phyloP scores from a whole-genome alignment of 805 yeast species.

The Jamesozyma gamospora region DNA sequence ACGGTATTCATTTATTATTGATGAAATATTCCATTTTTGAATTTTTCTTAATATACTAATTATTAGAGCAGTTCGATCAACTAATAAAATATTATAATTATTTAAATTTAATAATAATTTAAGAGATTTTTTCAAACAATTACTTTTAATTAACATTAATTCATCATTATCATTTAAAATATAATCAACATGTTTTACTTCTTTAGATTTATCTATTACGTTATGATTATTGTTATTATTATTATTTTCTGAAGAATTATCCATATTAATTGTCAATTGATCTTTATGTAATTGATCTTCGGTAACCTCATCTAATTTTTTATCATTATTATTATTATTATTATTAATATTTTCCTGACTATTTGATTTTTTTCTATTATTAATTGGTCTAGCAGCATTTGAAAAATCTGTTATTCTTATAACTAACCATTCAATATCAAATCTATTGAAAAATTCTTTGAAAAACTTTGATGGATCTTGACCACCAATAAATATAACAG shows the following conservation, averaged over 20 bases:
- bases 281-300: not conserved
- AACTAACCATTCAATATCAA: constrained; percentile 39
- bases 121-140: constrained; percentile 54
- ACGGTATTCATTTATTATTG: constrained; percentile 77
- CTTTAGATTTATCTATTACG: not conserved
- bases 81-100: constrained; percentile 58
- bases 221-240: not conserved
- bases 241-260: not conserved
- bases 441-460: constrained; percentile 50
- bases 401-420: constrained; percentile 29
- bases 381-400: constrained; percentile 6
- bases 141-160: constrained; percentile 70
- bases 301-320: not conserved
- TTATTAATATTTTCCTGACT: not conserved
- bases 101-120: constrained; percentile 51
- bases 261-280: not conserved
- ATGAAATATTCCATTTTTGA: constrained; percentile 82
- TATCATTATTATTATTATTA: constrained; percentile 2
- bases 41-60: constrained; percentile 73
- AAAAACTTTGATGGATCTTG: constrained; percentile 74
- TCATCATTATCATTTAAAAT: constrained; percentile 37
- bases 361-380: not conserved
- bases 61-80: constrained; percentile 72
- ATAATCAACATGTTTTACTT: constrained; percentile 5
- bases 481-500: constrained; percentile 69